Percentiles rank a stretch among this genome's conserved stretches.
Evolutionary conservation across 352 stramenopile genomes (phyloP).

Genomic region (Aphanomyces cochlioides): DNA sequence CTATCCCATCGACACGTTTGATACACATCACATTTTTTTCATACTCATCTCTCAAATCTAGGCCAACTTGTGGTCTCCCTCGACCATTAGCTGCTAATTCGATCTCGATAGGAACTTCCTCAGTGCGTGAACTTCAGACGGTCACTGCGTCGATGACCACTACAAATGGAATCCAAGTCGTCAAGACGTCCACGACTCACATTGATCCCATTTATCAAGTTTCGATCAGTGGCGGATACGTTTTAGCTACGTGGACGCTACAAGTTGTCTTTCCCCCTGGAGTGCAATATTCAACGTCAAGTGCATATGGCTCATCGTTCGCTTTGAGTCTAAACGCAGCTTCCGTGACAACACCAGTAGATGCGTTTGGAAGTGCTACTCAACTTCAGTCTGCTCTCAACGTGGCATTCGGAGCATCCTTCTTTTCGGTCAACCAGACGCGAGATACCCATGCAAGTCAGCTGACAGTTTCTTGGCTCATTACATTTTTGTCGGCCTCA

Average conservation of each 20-base stretch:
- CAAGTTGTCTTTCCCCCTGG: conserved; percentile 44
- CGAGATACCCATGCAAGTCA: conserved; percentile 37
- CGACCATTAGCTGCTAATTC: conserved; percentile 63
- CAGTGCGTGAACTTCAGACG: conserved; percentile 58
- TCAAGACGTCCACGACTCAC: conserved; percentile 54
- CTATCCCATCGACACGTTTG: conserved; percentile 50
- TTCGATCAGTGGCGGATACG: conserved; percentile 46
- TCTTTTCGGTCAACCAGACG: conserved; percentile 37
- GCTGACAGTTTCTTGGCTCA: conserved; percentile 44
- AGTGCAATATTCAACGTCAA: neutral
- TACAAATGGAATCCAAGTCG: conserved; percentile 59
- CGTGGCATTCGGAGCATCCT: conserved; percentile 15
- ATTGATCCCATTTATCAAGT: conserved; percentile 53
- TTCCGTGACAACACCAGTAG: conserved; percentile 35
- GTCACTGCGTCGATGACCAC: conserved; percentile 48
- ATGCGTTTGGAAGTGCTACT: conserved; percentile 49
- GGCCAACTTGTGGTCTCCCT: conserved; percentile 48
- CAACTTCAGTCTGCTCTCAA: conserved; percentile 48
- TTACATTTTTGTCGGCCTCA: conserved; percentile 56
- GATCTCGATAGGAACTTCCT: conserved; percentile 52
- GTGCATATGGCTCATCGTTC: conserved; percentile 37
- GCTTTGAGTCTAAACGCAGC: conserved; percentile 43
- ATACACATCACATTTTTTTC: neutral
- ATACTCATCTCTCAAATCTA: neutral
- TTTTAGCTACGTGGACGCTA: conserved; percentile 43